Conservation (phyloP, 1,284 basidiomycete species). For the Wallemia mellicola region DNA sequence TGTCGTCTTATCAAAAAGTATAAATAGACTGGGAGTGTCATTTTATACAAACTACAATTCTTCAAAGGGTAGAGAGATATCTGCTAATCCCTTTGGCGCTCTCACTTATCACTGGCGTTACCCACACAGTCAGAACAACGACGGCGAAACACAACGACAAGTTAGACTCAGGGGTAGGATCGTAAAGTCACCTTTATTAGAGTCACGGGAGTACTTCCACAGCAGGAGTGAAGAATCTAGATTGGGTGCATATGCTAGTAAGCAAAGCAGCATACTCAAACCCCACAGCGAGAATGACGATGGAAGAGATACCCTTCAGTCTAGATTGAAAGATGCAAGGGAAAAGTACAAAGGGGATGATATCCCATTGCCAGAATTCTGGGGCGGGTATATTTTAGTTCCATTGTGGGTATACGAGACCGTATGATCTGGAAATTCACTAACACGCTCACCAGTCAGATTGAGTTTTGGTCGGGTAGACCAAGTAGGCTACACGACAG, state of each 20-base stretch:
- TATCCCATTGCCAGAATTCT: slow-evolving; percentile 60
- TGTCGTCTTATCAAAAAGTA: slow-evolving; percentile 70
- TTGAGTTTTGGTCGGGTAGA: slow-evolving; percentile 83
- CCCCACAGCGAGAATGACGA: background rate
- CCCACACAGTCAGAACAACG: background rate
- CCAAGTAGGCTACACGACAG: slow-evolving; percentile 70
- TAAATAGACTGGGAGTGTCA: slow-evolving; percentile 57
- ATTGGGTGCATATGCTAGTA: slow-evolving; percentile 75
- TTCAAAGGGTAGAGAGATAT: slow-evolving; percentile 57
- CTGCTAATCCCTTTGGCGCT: slow-evolving; percentile 42
- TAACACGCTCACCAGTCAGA: slow-evolving; percentile 21
- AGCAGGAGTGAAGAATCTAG: slow-evolving; percentile 53
- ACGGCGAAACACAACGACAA: slow-evolving; percentile 34
- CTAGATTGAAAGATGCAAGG: slow-evolving; percentile 23
- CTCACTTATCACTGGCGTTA: slow-evolving; percentile 65
- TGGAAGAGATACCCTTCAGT: slow-evolving; percentile 19
- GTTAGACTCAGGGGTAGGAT: slow-evolving; percentile 62
- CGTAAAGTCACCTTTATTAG: slow-evolving; percentile 36
- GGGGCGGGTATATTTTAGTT: slow-evolving; percentile 18
- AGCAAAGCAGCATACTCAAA: slow-evolving; percentile 31
- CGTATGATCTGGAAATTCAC: background rate
- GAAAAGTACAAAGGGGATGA: slow-evolving; percentile 9
- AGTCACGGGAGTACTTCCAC: slow-evolving; percentile 59
- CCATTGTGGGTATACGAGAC: background rate
- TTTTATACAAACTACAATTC: slow-evolving; percentile 93